Conservation (phyloP, 2,329 filamentous ascomycete genomes). For the Fusarium algeriense region DNA sequence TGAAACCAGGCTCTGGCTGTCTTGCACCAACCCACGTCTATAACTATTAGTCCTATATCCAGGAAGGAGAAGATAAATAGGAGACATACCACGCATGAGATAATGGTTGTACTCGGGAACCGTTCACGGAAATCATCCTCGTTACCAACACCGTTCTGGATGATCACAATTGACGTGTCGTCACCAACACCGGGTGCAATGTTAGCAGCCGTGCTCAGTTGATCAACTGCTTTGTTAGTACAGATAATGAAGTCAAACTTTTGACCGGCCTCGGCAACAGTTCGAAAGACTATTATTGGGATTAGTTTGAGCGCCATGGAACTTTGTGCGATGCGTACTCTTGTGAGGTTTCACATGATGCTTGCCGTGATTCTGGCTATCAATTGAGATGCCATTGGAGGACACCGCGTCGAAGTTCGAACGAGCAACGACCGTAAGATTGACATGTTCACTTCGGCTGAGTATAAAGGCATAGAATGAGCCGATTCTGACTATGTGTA, state of each 20-base stretch:
- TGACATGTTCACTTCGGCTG: constrained; percentile 56
- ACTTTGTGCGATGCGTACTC: constrained; percentile 43
- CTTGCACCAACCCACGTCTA: constrained; percentile 66
- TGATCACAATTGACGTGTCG: constrained; percentile 66
- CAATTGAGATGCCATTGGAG: constrained; percentile 63
- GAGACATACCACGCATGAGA: constrained; percentile 65
- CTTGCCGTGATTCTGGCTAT: constrained; percentile 67
- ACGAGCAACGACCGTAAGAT: constrained; percentile 70
- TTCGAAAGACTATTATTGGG: constrained; percentile 13
- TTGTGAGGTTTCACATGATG: constrained; percentile 63
- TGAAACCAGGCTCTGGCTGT: constrained; percentile 62
- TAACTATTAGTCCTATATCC: not conserved
- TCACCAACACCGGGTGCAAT: constrained; percentile 53
- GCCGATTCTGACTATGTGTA: constrained; percentile 58
- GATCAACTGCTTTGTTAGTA: constrained; percentile 41
- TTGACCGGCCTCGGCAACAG: constrained; percentile 17
- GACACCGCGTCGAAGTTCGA: constrained; percentile 70
- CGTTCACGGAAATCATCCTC: constrained; percentile 64
- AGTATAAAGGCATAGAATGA: constrained; percentile 70
- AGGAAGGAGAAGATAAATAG: fast-evolving
- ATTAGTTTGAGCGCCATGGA: not conserved
- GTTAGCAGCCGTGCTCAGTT: constrained; percentile 22
- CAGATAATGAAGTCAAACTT: constrained; percentile 43
- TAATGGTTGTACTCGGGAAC: constrained; percentile 65
- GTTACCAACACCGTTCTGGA: constrained; percentile 73